Percentiles rank a stretch among this genome's conserved stretches.
Evolutionary conservation across 352 stramenopile genomes (phyloP).

Genomic region (Globisporangium middletonii): DNA sequence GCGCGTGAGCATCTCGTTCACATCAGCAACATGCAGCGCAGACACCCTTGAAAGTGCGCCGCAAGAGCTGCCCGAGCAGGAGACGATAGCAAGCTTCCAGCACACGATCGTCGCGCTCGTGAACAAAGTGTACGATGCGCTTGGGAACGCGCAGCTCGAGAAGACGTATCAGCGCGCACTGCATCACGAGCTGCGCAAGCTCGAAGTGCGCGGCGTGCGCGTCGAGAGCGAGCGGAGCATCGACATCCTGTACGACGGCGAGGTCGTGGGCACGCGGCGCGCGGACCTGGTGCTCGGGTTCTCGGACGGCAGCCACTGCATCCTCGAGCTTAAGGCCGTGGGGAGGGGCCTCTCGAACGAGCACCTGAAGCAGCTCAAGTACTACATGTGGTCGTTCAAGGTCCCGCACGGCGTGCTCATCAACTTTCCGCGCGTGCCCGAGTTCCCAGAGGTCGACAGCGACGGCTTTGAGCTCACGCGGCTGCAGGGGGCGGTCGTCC

Average conservation of each 20-base stretch:
- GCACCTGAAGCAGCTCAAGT: constrained; percentile 30
- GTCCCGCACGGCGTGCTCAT: constrained; percentile 30
- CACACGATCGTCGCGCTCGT: constrained; percentile 18
- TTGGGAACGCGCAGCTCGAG: constrained; percentile 30
- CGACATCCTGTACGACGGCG: constrained; percentile 25
- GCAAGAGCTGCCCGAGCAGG: neutral
- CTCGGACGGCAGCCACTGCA: constrained; percentile 16
- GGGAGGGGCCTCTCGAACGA: constrained; percentile 12
- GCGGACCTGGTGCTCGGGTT: constrained; percentile 28
- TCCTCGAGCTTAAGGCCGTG: constrained; percentile 35
- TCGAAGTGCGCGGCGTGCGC: constrained; percentile 16
- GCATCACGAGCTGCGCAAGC: constrained; percentile 15
- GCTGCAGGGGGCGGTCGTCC: neutral
- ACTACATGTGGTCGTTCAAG: constrained; percentile 33
- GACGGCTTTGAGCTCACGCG: neutral
- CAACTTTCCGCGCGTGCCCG: constrained; percentile 30
- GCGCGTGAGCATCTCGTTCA: constrained; percentile 1
- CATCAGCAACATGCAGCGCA: neutral
- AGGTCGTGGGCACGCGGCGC: constrained; percentile 21
- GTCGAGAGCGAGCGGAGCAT: constrained; percentile 26
- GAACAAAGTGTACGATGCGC: constrained; percentile 25
- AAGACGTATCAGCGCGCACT: constrained; percentile 33
- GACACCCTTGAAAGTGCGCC: neutral
- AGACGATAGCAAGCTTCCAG: constrained; percentile 5
- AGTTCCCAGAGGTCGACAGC: constrained; percentile 22